Evolutionary conservation across 495 filamentous ascomycete species (phyloP).

Genomic region (Penicillium antarcticum): DNA sequence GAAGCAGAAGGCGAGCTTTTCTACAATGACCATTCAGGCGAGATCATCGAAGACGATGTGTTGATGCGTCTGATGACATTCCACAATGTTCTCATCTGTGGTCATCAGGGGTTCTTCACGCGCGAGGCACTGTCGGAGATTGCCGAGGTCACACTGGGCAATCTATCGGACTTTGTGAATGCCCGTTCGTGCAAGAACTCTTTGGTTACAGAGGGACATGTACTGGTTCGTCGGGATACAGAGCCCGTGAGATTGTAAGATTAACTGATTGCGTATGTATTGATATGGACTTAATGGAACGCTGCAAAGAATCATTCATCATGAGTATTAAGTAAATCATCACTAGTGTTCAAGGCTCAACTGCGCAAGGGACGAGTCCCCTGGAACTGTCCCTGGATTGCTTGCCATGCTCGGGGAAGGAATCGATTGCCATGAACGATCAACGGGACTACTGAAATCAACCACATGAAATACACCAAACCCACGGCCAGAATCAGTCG

Average conservation of each 20-base stretch:
- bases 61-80: constrained; percentile 68
- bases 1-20: constrained; percentile 70
- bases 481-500: constrained; percentile 24
- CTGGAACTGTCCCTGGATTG: constrained; percentile 15
- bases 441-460: constrained; percentile 34
- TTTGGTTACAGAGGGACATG: constrained; percentile 33
- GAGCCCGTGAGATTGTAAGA: constrained; percentile 34
- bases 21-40: constrained; percentile 62
- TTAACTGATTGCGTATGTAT: not conserved
- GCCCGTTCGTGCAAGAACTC: constrained; percentile 30
- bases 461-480: constrained; percentile 32
- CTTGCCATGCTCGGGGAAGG: constrained; percentile 22
- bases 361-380: constrained; percentile 7
- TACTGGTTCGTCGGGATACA: constrained; percentile 22
- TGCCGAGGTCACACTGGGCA: constrained; percentile 56
- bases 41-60: constrained; percentile 68
- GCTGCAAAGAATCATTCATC: not conserved
- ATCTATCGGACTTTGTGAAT: constrained; percentile 38
- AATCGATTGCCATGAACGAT: constrained; percentile 33
- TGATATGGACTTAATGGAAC: not conserved
- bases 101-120: constrained; percentile 71
- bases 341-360: not conserved
- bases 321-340: not conserved
- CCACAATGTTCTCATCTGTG: constrained; percentile 64
- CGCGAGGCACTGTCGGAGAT: constrained; percentile 63